These are phyloP conservation scores for Sarocladium brachiariae DNA, from an alignment of 2,329 filamentous ascomycete genomes.

Conservation along the genomic window DNA sequence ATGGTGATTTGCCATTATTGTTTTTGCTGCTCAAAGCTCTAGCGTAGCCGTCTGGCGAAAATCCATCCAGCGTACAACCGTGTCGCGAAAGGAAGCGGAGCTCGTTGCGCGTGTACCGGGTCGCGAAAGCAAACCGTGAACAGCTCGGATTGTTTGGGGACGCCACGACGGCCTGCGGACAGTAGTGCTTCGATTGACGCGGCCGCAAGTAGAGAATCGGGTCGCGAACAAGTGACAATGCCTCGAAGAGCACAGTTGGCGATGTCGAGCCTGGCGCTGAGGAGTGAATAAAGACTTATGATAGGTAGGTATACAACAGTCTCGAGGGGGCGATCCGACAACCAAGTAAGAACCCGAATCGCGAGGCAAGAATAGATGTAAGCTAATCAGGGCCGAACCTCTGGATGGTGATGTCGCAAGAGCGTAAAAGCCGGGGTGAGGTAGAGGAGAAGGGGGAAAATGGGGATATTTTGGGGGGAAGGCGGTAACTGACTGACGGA, in stretches of 20 bases:
- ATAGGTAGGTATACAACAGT: not conserved
- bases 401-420: constrained; percentile 4
- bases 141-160: not conserved
- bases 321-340: not conserved
- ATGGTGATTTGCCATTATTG: constrained; percentile 56
- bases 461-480: constrained; percentile 8
- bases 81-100: constrained; percentile 6
- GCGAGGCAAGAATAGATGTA: not conserved
- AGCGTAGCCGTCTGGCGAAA: not conserved
- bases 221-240: not conserved
- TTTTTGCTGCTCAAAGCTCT: constrained; percentile 4
- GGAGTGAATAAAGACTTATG: not conserved
- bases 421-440: constrained; percentile 13
- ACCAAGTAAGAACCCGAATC: not conserved
- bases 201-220: not conserved
- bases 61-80: constrained; percentile 6
- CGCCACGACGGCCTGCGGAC: not conserved
- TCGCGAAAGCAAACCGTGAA: not conserved
- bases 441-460: constrained; percentile 26
- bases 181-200: not conserved
- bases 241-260: not conserved
- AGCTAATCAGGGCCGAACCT: not conserved
- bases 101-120: constrained; percentile 1
- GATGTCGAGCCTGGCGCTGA: not conserved
- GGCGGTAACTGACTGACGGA: constrained; percentile 28